Conservation (phyloP, 2,329 filamentous ascomycete genomes). For the Diplocarpon mali region DNA sequence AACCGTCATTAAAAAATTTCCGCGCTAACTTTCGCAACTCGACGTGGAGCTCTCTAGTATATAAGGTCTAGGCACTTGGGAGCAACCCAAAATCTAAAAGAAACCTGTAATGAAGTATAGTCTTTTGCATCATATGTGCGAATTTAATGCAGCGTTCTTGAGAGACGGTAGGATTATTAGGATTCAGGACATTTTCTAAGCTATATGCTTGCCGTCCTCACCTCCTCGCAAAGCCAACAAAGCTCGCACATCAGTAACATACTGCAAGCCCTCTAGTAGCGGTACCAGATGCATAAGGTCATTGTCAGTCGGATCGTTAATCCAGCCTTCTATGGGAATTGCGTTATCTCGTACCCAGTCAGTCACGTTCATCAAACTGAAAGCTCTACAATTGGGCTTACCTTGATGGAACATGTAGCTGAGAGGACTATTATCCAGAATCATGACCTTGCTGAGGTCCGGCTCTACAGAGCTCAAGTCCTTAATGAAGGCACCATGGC, state of each 20-base stretch:
- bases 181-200: constrained; percentile 8
- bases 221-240: constrained; percentile 80
- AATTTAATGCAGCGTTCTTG: too few species aligned
- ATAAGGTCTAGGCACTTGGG: too few species aligned
- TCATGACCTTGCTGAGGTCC: constrained; percentile 96
- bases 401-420: constrained; percentile 99
- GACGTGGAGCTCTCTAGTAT: too few species aligned
- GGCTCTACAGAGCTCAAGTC: constrained; percentile 93
- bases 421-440: constrained; percentile 94
- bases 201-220: constrained; percentile 51
- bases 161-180: background rate
- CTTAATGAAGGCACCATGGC: constrained; percentile 96
- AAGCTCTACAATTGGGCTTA: constrained; percentile 32
- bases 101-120: too few species aligned
- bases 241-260: constrained; percentile 90
- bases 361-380: background rate
- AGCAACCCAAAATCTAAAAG: too few species aligned
- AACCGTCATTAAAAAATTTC: too few species aligned
- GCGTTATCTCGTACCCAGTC: constrained; percentile 69
- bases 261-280: constrained; percentile 85
- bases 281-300: constrained; percentile 89
- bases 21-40: too few species aligned
- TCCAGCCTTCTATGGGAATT: constrained; percentile 98
- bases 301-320: constrained; percentile 94
- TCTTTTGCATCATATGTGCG: too few species aligned